Conservation (phyloP, 345 rosid species). For the Erysimum cheiranthoides region DNA sequence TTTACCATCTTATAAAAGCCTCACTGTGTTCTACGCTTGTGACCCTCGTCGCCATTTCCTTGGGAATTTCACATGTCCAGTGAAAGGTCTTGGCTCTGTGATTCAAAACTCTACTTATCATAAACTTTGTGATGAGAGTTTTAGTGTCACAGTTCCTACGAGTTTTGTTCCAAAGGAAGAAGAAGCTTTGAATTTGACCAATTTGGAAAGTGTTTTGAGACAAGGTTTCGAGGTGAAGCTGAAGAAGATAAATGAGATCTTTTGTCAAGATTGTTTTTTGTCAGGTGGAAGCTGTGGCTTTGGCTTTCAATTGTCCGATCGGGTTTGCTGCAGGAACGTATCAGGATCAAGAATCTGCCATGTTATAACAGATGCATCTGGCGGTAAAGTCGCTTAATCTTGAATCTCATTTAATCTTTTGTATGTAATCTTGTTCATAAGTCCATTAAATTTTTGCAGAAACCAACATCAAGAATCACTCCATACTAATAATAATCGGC, state of each 20-base stretch:
- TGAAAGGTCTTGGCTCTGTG: not conserved
- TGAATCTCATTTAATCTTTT: not conserved
- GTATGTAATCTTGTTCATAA: not conserved
- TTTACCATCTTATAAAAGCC: not conserved
- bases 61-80: conserved; percentile 34
- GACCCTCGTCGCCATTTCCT: not conserved
- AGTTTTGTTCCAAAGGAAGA: not conserved
- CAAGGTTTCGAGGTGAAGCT: conserved; percentile 46
- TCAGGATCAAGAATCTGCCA: not conserved
- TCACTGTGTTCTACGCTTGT: conserved; percentile 40
- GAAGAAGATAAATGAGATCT: not conserved
- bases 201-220: conserved; percentile 9
- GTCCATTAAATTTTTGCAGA: not conserved
- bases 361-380: not conserved
- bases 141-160: conserved; percentile 7
- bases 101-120: fast-evolving
- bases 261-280: conserved; percentile 4
- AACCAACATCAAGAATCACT: not conserved
- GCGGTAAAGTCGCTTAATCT: conserved; percentile 11
- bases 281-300: conserved; percentile 35
- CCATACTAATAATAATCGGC: conserved; percentile 1
- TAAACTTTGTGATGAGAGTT: not conserved
- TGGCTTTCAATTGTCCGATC: not conserved
- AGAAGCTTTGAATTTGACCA: no score
- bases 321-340: conserved; percentile 13